phyloP scores from a whole-genome alignment of 208 protist genomes.

The Leptomonas seymouri region DNA sequence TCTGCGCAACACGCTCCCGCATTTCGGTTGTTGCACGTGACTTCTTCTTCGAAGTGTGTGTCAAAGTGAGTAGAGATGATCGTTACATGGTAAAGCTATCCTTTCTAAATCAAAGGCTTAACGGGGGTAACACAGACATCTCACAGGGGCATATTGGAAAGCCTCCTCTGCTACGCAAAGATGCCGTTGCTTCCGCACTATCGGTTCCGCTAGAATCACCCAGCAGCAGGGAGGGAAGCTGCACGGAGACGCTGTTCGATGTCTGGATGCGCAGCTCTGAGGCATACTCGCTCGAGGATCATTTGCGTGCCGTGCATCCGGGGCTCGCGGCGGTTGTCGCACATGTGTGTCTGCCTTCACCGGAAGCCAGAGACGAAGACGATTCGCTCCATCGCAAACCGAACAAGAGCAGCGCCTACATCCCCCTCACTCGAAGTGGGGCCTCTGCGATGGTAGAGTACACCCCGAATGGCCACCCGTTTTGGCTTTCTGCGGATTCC shows the following conservation, averaged over 20 bases:
- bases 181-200: neutral
- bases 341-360: constrained; percentile 31
- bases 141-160: neutral
- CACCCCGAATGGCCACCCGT: constrained; percentile 43
- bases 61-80: constrained; percentile 34
- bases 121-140: neutral
- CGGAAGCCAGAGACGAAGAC: neutral
- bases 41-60: constrained; percentile 55
- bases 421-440: constrained; percentile 26
- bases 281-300: constrained; percentile 19
- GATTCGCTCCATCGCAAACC: constrained; percentile 26
- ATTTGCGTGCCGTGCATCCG: constrained; percentile 16
- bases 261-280: constrained; percentile 29
- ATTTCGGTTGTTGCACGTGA: constrained; percentile 4
- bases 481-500: constrained; percentile 42
- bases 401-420: constrained; percentile 36
- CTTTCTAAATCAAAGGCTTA: constrained; percentile 30
- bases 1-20: constrained; percentile 21
- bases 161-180: neutral
- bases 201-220: neutral
- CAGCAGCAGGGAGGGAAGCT: neutral
- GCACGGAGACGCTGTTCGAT: constrained; percentile 38
- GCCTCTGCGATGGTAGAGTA: constrained; percentile 27
- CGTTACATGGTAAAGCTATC: constrained; percentile 41
- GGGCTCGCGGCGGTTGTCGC: constrained; percentile 32